Evolutionary conservation across 2,329 filamentous ascomycete genomes (phyloP).

Genomic region (Mycosphaerella arachidis): DNA sequence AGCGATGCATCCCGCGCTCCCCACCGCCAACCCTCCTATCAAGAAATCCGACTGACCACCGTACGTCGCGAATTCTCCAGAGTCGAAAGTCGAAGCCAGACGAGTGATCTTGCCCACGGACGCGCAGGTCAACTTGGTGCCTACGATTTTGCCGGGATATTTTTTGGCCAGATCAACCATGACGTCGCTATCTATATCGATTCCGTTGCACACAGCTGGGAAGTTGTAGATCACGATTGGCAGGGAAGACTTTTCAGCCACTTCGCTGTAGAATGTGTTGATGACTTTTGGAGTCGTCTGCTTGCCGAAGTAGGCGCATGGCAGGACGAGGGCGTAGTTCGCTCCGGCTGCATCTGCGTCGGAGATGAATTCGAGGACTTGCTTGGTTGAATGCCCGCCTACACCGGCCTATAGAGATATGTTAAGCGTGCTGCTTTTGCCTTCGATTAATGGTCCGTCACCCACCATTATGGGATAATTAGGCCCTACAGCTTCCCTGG

Average conservation of each 20-base stretch:
- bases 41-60: conserved; percentile 72
- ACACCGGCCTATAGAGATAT: conserved; percentile 33
- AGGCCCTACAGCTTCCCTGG: conserved; percentile 40
- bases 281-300: conserved; percentile 41
- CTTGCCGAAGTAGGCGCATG: conserved; percentile 43
- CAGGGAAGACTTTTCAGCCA: conserved; percentile 49
- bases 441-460: background rate
- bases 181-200: conserved; percentile 64
- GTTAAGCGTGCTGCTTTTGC: background rate
- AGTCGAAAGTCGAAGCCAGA: conserved; percentile 49
- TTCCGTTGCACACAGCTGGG: conserved; percentile 61
- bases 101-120: conserved; percentile 68
- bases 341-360: conserved; percentile 42
- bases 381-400: conserved; percentile 41
- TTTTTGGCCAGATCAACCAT: conserved; percentile 52
- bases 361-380: conserved; percentile 41
- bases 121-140: conserved; percentile 69
- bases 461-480: conserved; percentile 39
- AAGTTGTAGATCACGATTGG: conserved; percentile 66
- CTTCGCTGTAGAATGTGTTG: conserved; percentile 40
- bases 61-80: conserved; percentile 60
- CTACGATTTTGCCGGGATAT: conserved; percentile 58
- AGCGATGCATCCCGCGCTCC: conserved; percentile 53
- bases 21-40: conserved; percentile 50
- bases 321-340: conserved; percentile 42